A percentile compares a stretch with the other conserved stretches of the same genome.
Conservation (phyloP, 345 rosid genomes). For the Citrus trifoliata region DNA sequence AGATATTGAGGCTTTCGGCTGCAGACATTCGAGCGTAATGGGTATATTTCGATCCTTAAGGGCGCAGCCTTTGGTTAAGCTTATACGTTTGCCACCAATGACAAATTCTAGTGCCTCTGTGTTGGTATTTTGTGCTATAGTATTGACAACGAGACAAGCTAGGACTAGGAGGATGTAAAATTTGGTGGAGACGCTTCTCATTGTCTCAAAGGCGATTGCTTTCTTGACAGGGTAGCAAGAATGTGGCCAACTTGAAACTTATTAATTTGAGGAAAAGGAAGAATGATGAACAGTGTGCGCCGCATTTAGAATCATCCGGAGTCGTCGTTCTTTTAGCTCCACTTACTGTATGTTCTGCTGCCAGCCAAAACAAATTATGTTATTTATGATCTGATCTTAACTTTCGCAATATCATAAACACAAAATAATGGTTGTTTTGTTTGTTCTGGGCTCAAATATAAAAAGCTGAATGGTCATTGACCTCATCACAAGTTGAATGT, state of each 20-base stretch:
- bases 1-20: constrained; percentile 2
- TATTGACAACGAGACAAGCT: constrained; percentile 2
- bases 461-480: not conserved
- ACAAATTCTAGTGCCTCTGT: not conserved
- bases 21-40: constrained; percentile 16
- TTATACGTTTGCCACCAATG: not conserved
- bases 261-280: not conserved
- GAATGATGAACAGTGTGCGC: not conserved
- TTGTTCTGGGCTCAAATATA: not conserved
- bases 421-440: not conserved
- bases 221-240: not conserved
- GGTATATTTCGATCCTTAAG: constrained; percentile 11
- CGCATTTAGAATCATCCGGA: not conserved
- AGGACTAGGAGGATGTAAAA: not conserved
- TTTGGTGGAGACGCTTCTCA: constrained; percentile 8
- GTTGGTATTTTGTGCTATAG: constrained; percentile 2
- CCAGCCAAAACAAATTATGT: not conserved
- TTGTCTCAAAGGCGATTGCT: not conserved
- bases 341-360: not conserved
- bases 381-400: no score
- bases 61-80: constrained; percentile 13
- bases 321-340: not conserved
- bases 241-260: constrained; percentile 1
- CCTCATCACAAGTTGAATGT: not conserved
- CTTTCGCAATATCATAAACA: not conserved